Conservation (phyloP, 139 green algal species). For the Bryopsis sp. region DNA sequence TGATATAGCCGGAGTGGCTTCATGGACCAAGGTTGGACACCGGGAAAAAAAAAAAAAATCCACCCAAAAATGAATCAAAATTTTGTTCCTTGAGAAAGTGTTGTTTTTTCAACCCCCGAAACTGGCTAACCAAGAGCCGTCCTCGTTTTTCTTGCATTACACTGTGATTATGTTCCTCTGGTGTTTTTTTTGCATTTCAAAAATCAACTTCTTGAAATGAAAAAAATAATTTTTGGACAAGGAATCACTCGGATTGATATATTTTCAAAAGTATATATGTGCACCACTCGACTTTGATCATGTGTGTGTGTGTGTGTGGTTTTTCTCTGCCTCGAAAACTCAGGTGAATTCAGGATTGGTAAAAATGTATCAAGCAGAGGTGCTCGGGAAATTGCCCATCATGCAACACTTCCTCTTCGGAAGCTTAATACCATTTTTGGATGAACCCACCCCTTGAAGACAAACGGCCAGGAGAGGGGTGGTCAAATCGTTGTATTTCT, state of each 20-base stretch:
- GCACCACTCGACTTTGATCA: too few relatives aligned
- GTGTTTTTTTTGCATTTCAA: too few relatives aligned
- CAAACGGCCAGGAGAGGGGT: too few relatives aligned
- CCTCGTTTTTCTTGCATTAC: too few relatives aligned
- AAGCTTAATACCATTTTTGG: conserved; percentile 46
- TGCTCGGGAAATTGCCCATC: conserved; percentile 94
- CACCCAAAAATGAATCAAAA: too few relatives aligned
- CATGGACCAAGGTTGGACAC: conserved; percentile 74
- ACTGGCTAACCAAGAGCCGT: too few relatives aligned
- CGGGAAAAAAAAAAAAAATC: not conserved
- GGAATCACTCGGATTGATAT: not conserved
- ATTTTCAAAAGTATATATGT: not conserved
- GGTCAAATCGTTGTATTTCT: too few relatives aligned
- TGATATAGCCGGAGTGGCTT: conserved; percentile 81
- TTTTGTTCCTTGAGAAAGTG: not conserved
- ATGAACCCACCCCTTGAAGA: not conserved
- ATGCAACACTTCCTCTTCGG: conserved; percentile 96
- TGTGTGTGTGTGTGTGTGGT: conserved; percentile 12
- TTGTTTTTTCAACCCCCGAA: too few relatives aligned
- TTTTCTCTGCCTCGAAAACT: too few relatives aligned
- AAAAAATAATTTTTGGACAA: not conserved
- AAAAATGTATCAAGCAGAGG: conserved; percentile 97
- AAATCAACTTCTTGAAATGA: not conserved
- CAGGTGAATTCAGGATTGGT: conserved; percentile 88
- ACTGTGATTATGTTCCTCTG: too few relatives aligned